A percentile compares a stretch with the other conserved stretches of the same genome.
phyloP scores from a whole-genome alignment of 768 basidiomycete genomes.

The Lactarius psammicola region DNA sequence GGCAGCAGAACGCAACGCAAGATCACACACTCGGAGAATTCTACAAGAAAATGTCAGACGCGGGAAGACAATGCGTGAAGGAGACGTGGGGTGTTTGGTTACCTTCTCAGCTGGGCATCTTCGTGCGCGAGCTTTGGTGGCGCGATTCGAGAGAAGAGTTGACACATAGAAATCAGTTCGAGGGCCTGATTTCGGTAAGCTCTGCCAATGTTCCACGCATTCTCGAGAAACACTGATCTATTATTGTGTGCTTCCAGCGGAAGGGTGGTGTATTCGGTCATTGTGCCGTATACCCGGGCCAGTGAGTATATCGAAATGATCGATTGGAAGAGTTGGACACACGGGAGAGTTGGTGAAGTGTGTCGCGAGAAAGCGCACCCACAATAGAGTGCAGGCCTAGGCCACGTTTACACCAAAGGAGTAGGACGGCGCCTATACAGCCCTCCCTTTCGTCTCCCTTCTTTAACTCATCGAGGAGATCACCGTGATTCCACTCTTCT shows the following conservation, averaged over 20 bases:
- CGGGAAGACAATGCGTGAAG: neutral
- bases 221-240: neutral
- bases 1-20: neutral
- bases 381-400: too few relatives aligned
- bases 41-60: neutral
- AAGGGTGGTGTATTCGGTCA: too few relatives aligned
- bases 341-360: too few relatives aligned
- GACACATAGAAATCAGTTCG: neutral
- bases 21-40: neutral
- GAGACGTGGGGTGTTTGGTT: neutral
- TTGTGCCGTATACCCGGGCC: too few relatives aligned
- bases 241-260: neutral
- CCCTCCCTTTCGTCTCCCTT: too few relatives aligned
- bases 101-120: neutral
- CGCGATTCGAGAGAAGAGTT: neutral
- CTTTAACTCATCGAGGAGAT: too few relatives aligned
- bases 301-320: constrained; percentile 37
- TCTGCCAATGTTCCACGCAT: neutral
- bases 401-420: too few relatives aligned
- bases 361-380: too few relatives aligned
- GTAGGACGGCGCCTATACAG: too few relatives aligned
- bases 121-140: neutral
- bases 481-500: too few relatives aligned
- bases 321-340: too few relatives aligned
- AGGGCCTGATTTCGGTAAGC: neutral